Percentiles rank a stretch among this genome's conserved stretches.
Evolutionary conservation across 352 stramenopile species (phyloP).

Genomic region (Phytophthora sp.): DNA sequence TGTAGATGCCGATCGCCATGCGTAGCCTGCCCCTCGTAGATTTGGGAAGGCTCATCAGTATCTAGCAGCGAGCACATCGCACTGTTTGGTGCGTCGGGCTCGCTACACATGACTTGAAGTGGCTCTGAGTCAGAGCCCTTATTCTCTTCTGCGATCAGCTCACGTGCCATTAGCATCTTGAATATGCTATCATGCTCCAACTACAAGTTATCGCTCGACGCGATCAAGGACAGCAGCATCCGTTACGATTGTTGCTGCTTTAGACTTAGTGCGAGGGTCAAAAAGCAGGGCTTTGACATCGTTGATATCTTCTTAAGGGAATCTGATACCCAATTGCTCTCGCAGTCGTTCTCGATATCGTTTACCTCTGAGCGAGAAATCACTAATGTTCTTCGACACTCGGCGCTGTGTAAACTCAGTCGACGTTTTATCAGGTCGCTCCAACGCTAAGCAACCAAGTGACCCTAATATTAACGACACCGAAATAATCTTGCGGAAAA

Average conservation of each 20-base stretch:
- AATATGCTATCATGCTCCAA: background rate
- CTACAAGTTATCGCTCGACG: background rate
- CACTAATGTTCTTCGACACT: no score
- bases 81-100: background rate
- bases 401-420: no score
- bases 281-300: background rate
- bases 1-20: background rate
- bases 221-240: background rate
- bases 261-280: background rate
- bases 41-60: background rate
- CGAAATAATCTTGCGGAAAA: no score
- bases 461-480: no score
- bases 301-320: background rate
- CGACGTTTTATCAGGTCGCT: no score
- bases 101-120: background rate
- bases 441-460: no score
- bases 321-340: background rate
- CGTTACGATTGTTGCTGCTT: background rate
- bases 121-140: no score
- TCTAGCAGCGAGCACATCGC: background rate
- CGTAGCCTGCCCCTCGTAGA: background rate
- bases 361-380: no score
- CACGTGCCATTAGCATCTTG: no score
- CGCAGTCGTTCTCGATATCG: background rate
- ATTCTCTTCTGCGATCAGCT: background rate